Conservation (phyloP, 495 filamentous ascomycete genomes). For the Xylaria scruposa region DNA sequence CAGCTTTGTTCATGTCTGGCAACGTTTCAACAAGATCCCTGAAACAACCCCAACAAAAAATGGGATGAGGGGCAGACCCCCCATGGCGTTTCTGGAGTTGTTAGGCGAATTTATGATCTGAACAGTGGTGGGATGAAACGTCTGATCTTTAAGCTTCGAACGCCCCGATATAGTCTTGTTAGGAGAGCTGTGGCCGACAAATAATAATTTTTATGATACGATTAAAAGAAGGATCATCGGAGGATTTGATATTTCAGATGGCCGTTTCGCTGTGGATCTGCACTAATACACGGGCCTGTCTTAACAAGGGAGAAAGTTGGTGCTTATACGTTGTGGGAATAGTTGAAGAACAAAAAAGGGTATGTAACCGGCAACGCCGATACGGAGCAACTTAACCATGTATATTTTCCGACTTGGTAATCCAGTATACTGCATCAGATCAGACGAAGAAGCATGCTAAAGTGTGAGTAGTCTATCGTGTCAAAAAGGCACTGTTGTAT, state of each 20-base stretch:
- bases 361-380: not conserved
- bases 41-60: conserved; percentile 8
- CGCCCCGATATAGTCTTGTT: not conserved
- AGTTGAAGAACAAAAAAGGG: not conserved
- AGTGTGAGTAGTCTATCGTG: not conserved
- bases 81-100: conserved; percentile 4
- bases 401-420: not conserved
- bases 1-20: not conserved
- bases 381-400: not conserved
- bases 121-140: conserved; percentile 9
- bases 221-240: not conserved
- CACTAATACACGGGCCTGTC: not conserved
- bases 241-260: conserved; percentile 1
- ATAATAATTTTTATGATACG: not conserved
- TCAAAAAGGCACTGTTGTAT: not conserved
- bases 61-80: conserved; percentile 3
- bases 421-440: not conserved
- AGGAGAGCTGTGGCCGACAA: not conserved
- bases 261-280: not conserved
- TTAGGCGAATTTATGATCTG: not conserved
- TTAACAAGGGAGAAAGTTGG: not conserved
- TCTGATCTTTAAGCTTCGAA: conserved; percentile 1
- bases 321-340: not conserved
- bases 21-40: conserved; percentile 13
- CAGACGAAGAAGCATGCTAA: not conserved